Conservation (phyloP, 116 monocot genomes). For the Zostera marina region DNA sequence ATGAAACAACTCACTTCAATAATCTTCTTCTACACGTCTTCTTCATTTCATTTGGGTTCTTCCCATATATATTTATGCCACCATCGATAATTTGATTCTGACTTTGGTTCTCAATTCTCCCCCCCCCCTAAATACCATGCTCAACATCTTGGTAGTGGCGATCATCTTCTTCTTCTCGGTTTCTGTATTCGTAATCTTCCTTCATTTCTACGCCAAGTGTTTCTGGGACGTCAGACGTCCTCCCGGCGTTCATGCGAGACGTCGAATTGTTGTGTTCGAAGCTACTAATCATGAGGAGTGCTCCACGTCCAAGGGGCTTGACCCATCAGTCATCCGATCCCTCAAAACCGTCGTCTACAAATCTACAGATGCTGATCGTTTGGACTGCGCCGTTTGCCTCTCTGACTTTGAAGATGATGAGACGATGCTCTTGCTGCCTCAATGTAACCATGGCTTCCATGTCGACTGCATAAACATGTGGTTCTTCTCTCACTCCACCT, state of each 20-base stretch:
- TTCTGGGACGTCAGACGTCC: neutral
- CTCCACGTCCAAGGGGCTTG: constrained; percentile 20
- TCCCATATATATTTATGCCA: too few species aligned
- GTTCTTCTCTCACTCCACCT: constrained; percentile 65
- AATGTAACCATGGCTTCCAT: constrained; percentile 73
- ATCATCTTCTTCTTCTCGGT: constrained; percentile 42
- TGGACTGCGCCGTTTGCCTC: constrained; percentile 76
- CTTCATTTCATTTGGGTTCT: too few species aligned
- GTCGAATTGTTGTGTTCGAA: neutral
- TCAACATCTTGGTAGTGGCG: constrained; percentile 30
- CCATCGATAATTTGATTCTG: neutral
- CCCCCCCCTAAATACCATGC: constrained; percentile 1
- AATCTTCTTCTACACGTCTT: too few species aligned
- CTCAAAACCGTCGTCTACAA: constrained; percentile 26
- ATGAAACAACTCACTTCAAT: too few species aligned
- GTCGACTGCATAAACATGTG: constrained; percentile 69
- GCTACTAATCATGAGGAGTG: neutral
- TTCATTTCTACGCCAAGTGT: constrained; percentile 39
- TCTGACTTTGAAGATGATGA: constrained; percentile 53
- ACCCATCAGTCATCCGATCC: constrained; percentile 16
- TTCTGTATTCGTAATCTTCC: constrained; percentile 41
- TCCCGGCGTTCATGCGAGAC: neutral
- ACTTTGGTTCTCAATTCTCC: too few species aligned
- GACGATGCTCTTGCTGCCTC: constrained; percentile 37
- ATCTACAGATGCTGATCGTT: constrained; percentile 1